Percentiles rank a stretch among this genome's conserved stretches.
Evolutionary conservation across 2,329 filamentous ascomycete species (phyloP).

Genomic region (Scedosporium minutisporum): DNA sequence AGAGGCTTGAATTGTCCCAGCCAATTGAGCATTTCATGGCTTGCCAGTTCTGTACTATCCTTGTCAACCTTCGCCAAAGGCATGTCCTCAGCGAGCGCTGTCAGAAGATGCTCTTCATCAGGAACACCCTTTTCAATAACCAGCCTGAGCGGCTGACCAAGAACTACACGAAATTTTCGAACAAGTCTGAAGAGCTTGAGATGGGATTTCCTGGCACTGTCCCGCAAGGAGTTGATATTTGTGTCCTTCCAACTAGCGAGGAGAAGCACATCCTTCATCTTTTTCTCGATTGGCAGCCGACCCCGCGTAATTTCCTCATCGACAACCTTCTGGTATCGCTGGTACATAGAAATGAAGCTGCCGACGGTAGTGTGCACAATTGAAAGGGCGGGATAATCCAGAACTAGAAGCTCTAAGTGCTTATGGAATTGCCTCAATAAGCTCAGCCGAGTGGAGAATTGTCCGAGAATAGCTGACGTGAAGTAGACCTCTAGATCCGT

Average conservation of each 20-base stretch:
- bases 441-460: constrained; percentile 63
- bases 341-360: constrained; percentile 71
- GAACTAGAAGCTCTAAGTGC: constrained; percentile 53
- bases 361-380: constrained; percentile 54
- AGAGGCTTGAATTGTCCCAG: constrained; percentile 51
- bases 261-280: constrained; percentile 86
- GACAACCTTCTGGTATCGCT: constrained; percentile 58
- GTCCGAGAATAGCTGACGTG: constrained; percentile 66
- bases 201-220: constrained; percentile 85
- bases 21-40: constrained; percentile 18
- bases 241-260: constrained; percentile 97
- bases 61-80: background rate
- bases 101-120: constrained; percentile 26
- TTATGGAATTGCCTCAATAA: constrained; percentile 57
- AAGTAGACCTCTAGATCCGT: constrained; percentile 73
- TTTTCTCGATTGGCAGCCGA: constrained; percentile 72
- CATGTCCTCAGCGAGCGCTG: constrained; percentile 11
- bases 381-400: constrained; percentile 48
- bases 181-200: constrained; percentile 86
- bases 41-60: background rate
- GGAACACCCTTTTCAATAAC: constrained; percentile 53
- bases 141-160: constrained; percentile 64
- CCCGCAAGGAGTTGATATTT: constrained; percentile 79
- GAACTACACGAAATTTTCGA: constrained; percentile 73
- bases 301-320: constrained; percentile 56